Base-by-base conservation (phyloP, 768 basidiomycete genomes). In the Mycena haematopus region DNA sequence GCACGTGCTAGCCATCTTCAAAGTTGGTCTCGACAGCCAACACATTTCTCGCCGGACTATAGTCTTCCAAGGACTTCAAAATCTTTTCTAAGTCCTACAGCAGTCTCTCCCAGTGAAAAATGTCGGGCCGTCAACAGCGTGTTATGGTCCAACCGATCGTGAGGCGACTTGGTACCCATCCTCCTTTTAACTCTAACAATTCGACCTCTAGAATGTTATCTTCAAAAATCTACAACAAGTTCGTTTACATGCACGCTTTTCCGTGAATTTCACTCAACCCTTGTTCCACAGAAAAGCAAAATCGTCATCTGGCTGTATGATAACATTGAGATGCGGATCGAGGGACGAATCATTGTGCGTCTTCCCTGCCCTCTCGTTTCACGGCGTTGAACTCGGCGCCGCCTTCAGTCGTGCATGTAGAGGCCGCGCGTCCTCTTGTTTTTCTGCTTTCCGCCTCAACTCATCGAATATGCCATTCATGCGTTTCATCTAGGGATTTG, bases 111-210 rank as follows among this genome's bases (percentile, higher is more conserved):
- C 31, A 54, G 27, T 40, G 40, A 54, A n/a, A 54, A 44, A 98
- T 98, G 95, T 94, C 92, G 35, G 88, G 86, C 71, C 91, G 95
- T 72, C 93, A 94, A 74, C 91, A 95, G 74, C 92, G 95, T 74
- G 96, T 98, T 84, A 95, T 98, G 94, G 96, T 98, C 64, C 96
- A 98, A 79, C 95, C 95, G 88, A 97, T 97, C 89, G 96, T 96
- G 77, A 71, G 93, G 81, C 52, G 51, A 62, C 35, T 64, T n/a
- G n/a, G 9, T 53, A 44, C 31, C 33, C n/a, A 22, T 6, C 42
- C 38, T 31, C 51, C 35, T 47, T 55, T 25, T 49, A 49, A 21
- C 25, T 53, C 52, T 55, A 65, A 65, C 68, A 36, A 46, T 62
- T 44, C 53, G 51, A 36, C 45, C 40, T 6, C 17, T 19, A 96